Evolutionary conservation across 1,139 yeast species (phyloP), one percentile per base, ranked within the genome.

Genomic region (Yamadazyma taylorii): DNA sequence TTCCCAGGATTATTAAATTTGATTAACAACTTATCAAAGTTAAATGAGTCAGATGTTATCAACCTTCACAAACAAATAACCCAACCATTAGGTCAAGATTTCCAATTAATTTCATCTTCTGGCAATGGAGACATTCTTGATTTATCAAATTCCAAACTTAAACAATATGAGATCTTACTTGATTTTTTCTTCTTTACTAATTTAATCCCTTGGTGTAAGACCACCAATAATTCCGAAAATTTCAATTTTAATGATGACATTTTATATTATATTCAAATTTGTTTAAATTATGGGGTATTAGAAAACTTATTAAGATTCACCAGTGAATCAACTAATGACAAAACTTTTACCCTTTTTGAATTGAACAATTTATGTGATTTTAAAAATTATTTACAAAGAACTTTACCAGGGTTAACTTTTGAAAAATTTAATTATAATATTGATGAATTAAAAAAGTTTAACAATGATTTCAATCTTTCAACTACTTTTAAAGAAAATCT

Each of bases 261-360:
- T 24, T 48, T 71, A 30, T 58, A 55, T 30, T 64, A 66, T 41
- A 57, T 69, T 35, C 75, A 69, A 37, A 58, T 59, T 52, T 57
- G 63, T 33, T 61, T 70, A 15, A 64, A 63, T 46, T 66, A 62
- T 45, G 97, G 97, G 21, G 95, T 89, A 0, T 63, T 90, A 47
- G 98, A 92, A 56, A 81, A 83, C 51, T 60, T 90, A 26, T 66
- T 90, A 58, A 75, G 85, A 14, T 61, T 81, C 28, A 69, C 90
- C 1, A 83, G 94, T 1, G 95, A 86, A 46, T 75, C 85, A 1
- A 64, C 85, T 0, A 51, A 61, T 14, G 50, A 33, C 28, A 54
- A 51, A 51, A 69, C 60, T 42, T 55, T 41, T 45, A 63, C 48
- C 52, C 40, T 47, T 24, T 69, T 51, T 34, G 73, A 68, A 36